Percentiles rank a stretch among this genome's conserved stretches.
Evolutionary conservation across 2,329 filamentous ascomycete genomes (phyloP).

Genomic region (Verticillium klebahnii): DNA sequence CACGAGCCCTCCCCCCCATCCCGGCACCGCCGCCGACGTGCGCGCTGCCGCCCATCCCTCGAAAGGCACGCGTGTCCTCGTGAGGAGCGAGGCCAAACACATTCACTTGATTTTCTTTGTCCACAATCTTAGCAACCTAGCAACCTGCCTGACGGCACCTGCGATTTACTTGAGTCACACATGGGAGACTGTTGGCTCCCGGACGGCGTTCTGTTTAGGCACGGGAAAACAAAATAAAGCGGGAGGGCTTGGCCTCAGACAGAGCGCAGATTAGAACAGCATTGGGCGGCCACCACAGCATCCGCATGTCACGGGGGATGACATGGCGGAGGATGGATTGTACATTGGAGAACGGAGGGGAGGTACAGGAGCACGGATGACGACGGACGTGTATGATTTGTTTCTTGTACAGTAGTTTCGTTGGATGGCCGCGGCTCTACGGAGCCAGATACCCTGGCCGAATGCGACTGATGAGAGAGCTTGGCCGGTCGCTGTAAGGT

Average conservation of each 20-base stretch:
- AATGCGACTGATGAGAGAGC: neutral
- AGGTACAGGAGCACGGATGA: neutral
- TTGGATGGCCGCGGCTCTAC: neutral
- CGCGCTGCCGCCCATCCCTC: slow-evolving; percentile 51
- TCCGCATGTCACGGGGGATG: neutral
- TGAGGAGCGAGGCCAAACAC: neutral
- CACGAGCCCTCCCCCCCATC: slow-evolving; percentile 49
- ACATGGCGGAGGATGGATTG: neutral
- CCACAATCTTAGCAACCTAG: neutral
- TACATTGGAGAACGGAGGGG: neutral
- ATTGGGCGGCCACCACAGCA: neutral
- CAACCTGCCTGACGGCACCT: neutral
- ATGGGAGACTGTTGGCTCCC: neutral
- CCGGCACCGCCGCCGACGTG: slow-evolving; percentile 50
- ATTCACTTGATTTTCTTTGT: neutral
- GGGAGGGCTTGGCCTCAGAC: neutral
- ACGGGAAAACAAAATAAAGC: neutral
- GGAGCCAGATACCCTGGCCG: neutral
- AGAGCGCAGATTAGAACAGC: neutral
- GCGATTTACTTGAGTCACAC: neutral
- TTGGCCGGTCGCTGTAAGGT: neutral
- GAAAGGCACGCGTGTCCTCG: slow-evolving; percentile 17
- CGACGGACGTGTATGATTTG: neutral
- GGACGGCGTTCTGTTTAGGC: neutral
- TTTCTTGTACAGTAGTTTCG: neutral